Evolutionary conservation across 495 filamentous ascomycete genomes (phyloP).

Genomic region (Opeltia flavorubescens): DNA sequence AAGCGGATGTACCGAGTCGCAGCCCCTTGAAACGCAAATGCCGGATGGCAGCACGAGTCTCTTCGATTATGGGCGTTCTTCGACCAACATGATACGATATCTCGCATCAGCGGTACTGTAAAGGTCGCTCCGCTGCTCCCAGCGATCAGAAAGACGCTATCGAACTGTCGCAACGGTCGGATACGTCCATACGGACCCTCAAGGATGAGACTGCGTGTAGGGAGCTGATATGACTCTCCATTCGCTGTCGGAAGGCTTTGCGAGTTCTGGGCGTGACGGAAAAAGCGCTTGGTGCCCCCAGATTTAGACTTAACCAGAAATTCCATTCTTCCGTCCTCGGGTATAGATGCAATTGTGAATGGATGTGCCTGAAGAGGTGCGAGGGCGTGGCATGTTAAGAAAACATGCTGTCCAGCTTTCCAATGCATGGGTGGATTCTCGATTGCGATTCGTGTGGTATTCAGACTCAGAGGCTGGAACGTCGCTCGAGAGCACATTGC

Average conservation of each 20-base stretch:
- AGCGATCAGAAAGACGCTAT: conserved; percentile 48
- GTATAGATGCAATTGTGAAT: conserved; percentile 60
- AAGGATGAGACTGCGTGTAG: conserved; percentile 8
- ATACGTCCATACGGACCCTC: conserved; percentile 38
- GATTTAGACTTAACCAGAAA: conserved; percentile 57
- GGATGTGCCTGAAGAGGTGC: conserved; percentile 63
- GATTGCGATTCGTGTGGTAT: conserved; percentile 56
- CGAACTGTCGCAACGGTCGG: conserved; percentile 37
- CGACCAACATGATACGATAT: conserved; percentile 31
- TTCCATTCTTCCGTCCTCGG: conserved; percentile 45
- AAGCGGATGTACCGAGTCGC: conserved; percentile 56
- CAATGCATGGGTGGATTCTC: conserved; percentile 54
- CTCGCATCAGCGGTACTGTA: conserved; percentile 36
- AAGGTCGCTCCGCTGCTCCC: conserved; percentile 44
- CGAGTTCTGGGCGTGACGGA: conserved; percentile 43
- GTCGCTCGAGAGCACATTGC: conserved; percentile 26
- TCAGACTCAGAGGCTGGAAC: conserved; percentile 45
- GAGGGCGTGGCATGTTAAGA: conserved; percentile 56
- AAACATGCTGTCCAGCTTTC: conserved; percentile 67
- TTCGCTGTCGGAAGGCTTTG: conserved; percentile 10
- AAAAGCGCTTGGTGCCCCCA: conserved; percentile 56
- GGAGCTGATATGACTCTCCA: not conserved
- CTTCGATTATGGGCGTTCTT: not conserved
- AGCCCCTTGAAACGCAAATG: conserved; percentile 6
- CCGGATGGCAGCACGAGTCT: conserved; percentile 3